Evolutionary conservation across 257 asterid genomes (phyloP).

Genomic region (Lantana camara): DNA sequence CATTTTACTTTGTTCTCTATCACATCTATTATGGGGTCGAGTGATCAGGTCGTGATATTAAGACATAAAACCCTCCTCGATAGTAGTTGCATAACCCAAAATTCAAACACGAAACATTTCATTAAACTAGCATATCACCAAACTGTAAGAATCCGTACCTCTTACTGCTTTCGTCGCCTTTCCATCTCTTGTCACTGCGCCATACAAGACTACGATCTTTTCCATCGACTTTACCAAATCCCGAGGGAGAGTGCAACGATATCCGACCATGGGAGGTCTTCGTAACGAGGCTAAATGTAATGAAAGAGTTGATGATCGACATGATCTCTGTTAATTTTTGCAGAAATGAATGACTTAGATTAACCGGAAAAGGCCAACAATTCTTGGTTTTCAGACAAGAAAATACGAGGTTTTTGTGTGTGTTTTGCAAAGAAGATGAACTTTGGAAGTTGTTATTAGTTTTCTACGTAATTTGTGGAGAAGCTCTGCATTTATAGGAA

Average conservation of each 20-base stretch:
- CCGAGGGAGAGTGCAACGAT: slow-evolving; percentile 16
- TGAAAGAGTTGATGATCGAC: slow-evolving; percentile 29
- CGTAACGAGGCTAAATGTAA: slow-evolving; percentile 14
- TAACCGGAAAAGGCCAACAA: not conserved
- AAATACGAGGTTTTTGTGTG: not conserved
- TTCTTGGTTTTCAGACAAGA: not conserved
- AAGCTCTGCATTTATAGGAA: slow-evolving; percentile 23
- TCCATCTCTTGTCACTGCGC: slow-evolving; percentile 1
- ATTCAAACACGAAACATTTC: no score
- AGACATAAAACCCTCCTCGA: no score
- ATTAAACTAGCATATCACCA: no score
- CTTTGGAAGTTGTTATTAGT: not conserved
- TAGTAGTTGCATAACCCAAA: no score
- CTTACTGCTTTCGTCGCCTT: slow-evolving; percentile 21
- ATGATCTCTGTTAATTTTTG: not conserved
- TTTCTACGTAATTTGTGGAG: not conserved
- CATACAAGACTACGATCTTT: slow-evolving; percentile 11
- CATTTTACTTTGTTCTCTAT: no score
- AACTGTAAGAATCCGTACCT: no score
- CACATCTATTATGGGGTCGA: no score
- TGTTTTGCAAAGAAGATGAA: slow-evolving; percentile 2
- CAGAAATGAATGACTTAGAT: not conserved
- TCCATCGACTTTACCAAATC: not conserved
- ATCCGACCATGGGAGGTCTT: slow-evolving; percentile 16
- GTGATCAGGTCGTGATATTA: no score